Evolutionary conservation across 2,329 filamentous ascomycete species (phyloP).

Genomic region (Fusarium incarnatum): DNA sequence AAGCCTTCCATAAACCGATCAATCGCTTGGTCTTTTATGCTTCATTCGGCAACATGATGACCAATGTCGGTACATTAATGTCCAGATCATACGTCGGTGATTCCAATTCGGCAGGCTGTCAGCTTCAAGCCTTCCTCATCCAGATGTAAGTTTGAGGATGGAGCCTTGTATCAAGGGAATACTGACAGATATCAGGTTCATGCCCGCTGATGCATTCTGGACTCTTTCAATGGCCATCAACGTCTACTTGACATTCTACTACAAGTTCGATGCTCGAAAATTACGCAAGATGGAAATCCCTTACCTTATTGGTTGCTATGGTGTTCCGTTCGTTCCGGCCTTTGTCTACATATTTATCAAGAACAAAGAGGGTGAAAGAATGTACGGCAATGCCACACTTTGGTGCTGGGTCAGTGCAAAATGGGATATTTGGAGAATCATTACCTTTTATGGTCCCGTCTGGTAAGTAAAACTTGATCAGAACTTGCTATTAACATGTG

Average conservation of each 20-base stretch:
- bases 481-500: no score
- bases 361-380: constrained; percentile 60
- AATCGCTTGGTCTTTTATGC: constrained; percentile 88
- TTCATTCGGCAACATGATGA: constrained; percentile 82
- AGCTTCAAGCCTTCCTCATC: constrained; percentile 82
- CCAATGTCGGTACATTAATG: constrained; percentile 81
- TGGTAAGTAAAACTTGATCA: constrained; percentile 61
- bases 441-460: constrained; percentile 78
- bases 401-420: constrained; percentile 82
- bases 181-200: constrained; percentile 69
- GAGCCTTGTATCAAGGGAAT: not conserved
- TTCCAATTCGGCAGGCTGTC: constrained; percentile 66
- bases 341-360: constrained; percentile 75
- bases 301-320: constrained; percentile 78
- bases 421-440: constrained; percentile 79
- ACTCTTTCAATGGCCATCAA: constrained; percentile 86
- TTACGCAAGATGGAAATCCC: constrained; percentile 76
- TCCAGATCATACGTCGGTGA: constrained; percentile 68
- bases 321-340: constrained; percentile 76
- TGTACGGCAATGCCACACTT: constrained; percentile 80
- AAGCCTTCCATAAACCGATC: constrained; percentile 84
- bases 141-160: constrained; percentile 73
- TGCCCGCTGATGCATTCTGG: constrained; percentile 81
- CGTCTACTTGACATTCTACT: constrained; percentile 84
- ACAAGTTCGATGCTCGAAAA: constrained; percentile 73